phyloP scores from a whole-genome alignment of 129 eudicot genomes.

The Calendula officinalis region DNA sequence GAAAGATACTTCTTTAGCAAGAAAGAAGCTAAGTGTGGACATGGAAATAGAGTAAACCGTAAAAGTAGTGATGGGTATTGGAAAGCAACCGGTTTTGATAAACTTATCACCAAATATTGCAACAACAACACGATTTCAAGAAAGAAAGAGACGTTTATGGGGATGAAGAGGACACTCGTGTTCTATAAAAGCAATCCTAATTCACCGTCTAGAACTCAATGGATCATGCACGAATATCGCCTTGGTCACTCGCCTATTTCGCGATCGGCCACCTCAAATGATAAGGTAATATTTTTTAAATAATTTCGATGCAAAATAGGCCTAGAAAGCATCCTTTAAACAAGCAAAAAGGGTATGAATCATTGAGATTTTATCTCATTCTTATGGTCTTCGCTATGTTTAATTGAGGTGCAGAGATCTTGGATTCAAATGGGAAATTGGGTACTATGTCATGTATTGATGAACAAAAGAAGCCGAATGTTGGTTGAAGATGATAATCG shows the following conservation, averaged over 20 bases:
- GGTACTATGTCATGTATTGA: slow-evolving; percentile 69
- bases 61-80: slow-evolving; percentile 54
- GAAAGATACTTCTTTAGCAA: slow-evolving; percentile 81
- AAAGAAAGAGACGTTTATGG: slow-evolving; percentile 37
- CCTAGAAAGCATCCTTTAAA: background rate
- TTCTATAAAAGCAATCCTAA: slow-evolving; percentile 45
- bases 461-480: slow-evolving; percentile 41
- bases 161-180: slow-evolving; percentile 64
- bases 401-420: slow-evolving; percentile 35
- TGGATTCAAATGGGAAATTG: slow-evolving; percentile 60
- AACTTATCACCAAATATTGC: slow-evolving; percentile 43
- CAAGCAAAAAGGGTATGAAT: slow-evolving; percentile 3
- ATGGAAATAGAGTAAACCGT: slow-evolving; percentile 41
- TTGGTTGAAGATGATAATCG: slow-evolving; percentile 2
- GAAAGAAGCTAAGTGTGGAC: slow-evolving; percentile 48
- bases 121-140: slow-evolving; percentile 20
- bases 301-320: background rate
- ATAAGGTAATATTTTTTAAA: slow-evolving; percentile 25
- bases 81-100: slow-evolving; percentile 60
- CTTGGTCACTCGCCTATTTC: slow-evolving; percentile 31
- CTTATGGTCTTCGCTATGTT: background rate
- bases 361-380: background rate
- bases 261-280: slow-evolving; percentile 26
- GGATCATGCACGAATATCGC: slow-evolving; percentile 85
- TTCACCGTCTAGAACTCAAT: slow-evolving; percentile 43